Percentiles rank a stretch among this genome's conserved stretches.
Evolutionary conservation across 2,329 filamentous ascomycete species (phyloP).

Genomic region (Geosmithia flava): DNA sequence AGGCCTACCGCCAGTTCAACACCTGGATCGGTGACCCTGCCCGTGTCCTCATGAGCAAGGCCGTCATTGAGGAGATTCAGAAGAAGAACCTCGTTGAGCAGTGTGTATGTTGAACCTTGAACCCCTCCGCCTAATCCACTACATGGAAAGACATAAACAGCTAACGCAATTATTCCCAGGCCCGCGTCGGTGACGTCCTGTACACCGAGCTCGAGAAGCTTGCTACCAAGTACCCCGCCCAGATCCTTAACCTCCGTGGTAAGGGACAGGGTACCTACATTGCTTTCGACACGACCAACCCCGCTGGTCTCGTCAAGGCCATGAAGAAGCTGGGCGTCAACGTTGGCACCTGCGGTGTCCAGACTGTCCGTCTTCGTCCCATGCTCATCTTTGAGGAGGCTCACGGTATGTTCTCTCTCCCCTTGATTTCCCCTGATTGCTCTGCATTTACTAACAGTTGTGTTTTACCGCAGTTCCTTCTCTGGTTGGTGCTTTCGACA

Average conservation of each 20-base stretch:
- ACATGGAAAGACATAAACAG: neutral
- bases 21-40: conserved; percentile 80
- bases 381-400: conserved; percentile 73
- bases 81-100: conserved; percentile 55
- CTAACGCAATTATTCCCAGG: conserved; percentile 10
- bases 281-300: conserved; percentile 61
- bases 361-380: conserved; percentile 59
- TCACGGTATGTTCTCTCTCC: conserved; percentile 37
- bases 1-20: conserved; percentile 79
- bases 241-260: conserved; percentile 63
- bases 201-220: conserved; percentile 53
- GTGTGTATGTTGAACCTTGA: conserved; percentile 18
- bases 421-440: no score
- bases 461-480: conserved; percentile 7
- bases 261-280: conserved; percentile 71
- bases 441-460: neutral
- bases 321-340: conserved; percentile 65
- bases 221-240: conserved; percentile 50
- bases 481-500: conserved; percentile 14
- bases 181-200: conserved; percentile 55
- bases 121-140: no score
- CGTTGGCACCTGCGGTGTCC: conserved; percentile 61
- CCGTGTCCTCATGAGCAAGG: conserved; percentile 63
- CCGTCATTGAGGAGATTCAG: conserved; percentile 65
- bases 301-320: conserved; percentile 57